A percentile compares a stretch with the other conserved stretches of the same genome.
Conservation (phyloP, 192 early-diverging fungal species). For the Chytriomyces sp. region DNA sequence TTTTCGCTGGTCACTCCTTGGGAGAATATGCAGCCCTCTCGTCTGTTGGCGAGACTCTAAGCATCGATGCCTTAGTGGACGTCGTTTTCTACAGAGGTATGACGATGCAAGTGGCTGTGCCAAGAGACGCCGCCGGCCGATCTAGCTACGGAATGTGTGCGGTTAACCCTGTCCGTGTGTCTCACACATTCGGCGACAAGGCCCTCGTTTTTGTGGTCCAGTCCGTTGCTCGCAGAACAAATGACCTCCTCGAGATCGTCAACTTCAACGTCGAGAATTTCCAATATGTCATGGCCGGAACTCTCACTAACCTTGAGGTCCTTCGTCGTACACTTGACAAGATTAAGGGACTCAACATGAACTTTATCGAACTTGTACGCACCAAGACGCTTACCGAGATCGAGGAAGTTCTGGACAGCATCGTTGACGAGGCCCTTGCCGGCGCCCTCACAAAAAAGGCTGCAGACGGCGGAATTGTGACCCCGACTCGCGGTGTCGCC, state of each 20-base stretch:
- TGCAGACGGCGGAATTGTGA: conserved; percentile 61
- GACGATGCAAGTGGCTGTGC: conserved; percentile 96
- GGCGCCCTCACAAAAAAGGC: conserved; percentile 67
- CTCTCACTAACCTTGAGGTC: conserved; percentile 76
- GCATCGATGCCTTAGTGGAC: conserved; percentile 83
- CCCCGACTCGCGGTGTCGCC: conserved; percentile 83
- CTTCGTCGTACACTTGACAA: conserved; percentile 85
- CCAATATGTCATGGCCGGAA: conserved; percentile 94
- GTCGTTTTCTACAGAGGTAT: conserved; percentile 96
- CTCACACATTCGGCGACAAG: conserved; percentile 80
- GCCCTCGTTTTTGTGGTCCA: conserved; percentile 82
- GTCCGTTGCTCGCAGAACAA: conserved; percentile 75
- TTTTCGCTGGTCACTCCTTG: conserved; percentile 86
- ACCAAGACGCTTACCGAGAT: conserved; percentile 85
- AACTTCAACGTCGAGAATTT: conserved; percentile 98
- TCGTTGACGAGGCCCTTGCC: conserved; percentile 71
- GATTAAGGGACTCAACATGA: conserved; percentile 82
- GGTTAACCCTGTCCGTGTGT: conserved; percentile 89
- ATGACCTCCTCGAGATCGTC: conserved; percentile 87
- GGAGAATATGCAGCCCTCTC: conserved; percentile 94
- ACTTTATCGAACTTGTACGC: conserved; percentile 80
- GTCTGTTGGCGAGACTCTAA: conserved; percentile 83
- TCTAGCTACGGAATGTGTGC: conserved; percentile 96
- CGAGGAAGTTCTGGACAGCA: conserved; percentile 75
- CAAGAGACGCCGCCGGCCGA: conserved; percentile 72